Evolutionary conservation across 768 basidiomycete genomes (phyloP), one percentile per base, ranked within the genome.

Genomic region (Amanita jacksonii): DNA sequence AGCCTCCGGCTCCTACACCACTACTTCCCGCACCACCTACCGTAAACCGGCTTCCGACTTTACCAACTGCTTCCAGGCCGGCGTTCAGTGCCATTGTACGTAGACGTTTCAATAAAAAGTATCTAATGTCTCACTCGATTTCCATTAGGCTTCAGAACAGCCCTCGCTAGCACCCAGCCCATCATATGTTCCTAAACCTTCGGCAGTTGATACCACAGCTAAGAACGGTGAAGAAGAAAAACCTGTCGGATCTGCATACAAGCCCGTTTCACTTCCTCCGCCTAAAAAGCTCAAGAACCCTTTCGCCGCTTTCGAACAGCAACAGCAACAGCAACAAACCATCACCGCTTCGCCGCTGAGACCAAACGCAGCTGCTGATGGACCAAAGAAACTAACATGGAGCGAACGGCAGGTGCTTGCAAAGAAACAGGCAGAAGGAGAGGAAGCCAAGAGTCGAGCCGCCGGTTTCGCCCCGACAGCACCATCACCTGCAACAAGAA

Each of bases 201-300:
- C 34, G 8, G 2, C 43, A 4, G 15, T 24, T 3, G 34, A 35
- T 46, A 46, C 45, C 12, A 2, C 81, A 0, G 72, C 77, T 0
- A 89, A 86, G 52, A 84, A 87, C 9, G 63, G 70, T 0, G 80
- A 81, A 45, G 85, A 91, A 0, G 88, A 93, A 60, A 78, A 78
- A 4, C 93, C 94, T 51, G 81, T 91, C 15, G 86, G 91, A 38
- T 89, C 91, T 0, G 74, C 83, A 0, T 97, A 92, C 58, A 86
- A 81, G 1, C 94, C 94, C 2, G 89, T 98, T 47, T 76, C 76
- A 41, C 71, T 98, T 7, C 74, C 79, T 16, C 73, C 82, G 18
- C 94, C 94, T 0, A 91, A 83, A 62, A 97, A 82, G 61, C 72
- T 98, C 41, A 84, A 67, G 52, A 94, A 91, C 57, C 85, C 85